Conservation (phyloP, 306 rosid genomes). For the Urtica urens region DNA sequence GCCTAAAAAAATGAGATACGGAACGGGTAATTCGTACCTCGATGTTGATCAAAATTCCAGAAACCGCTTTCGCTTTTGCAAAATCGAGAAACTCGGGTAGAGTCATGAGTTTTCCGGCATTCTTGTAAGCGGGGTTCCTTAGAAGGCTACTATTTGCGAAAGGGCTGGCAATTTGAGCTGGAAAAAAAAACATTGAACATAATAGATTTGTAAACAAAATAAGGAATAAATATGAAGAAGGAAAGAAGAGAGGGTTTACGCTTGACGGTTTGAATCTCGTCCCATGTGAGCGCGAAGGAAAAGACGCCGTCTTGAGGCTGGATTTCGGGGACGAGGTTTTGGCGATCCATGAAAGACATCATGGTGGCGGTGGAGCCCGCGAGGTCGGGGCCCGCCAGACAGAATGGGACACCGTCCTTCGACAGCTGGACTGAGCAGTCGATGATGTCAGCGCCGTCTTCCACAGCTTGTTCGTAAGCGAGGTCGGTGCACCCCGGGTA, state of each 20-base stretch:
- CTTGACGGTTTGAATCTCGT: conserved; percentile 54
- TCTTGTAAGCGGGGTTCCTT: conserved; percentile 69
- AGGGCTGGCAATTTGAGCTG: conserved; percentile 54
- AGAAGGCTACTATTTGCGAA: conserved; percentile 10
- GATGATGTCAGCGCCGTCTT: conserved; percentile 66
- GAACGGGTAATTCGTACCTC: too few relatives aligned
- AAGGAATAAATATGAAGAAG: not conserved
- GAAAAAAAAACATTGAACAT: conserved; percentile 4
- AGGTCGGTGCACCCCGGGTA: conserved; percentile 81
- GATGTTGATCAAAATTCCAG: conserved; percentile 57
- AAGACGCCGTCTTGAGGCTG: conserved; percentile 61
- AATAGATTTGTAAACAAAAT: not conserved
- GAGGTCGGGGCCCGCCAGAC: conserved; percentile 42
- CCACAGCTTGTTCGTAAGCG: conserved; percentile 65
- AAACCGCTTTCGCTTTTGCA: conserved; percentile 61
- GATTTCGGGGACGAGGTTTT: conserved; percentile 49
- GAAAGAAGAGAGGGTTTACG: conserved; percentile 33
- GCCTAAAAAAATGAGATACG: too few relatives aligned
- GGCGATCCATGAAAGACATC: conserved; percentile 34
- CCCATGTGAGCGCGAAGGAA: conserved; percentile 76
- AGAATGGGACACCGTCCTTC: conserved; percentile 75
- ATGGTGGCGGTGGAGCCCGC: conserved; percentile 35
- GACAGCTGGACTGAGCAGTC: conserved; percentile 91
- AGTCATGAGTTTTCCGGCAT: conserved; percentile 46
- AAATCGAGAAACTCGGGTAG: conserved; percentile 65